A percentile compares a stretch with the other conserved stretches of the same genome.
Evolutionary conservation across 768 basidiomycete species (phyloP).

Genomic region (Kwoniella botswanensis): DNA sequence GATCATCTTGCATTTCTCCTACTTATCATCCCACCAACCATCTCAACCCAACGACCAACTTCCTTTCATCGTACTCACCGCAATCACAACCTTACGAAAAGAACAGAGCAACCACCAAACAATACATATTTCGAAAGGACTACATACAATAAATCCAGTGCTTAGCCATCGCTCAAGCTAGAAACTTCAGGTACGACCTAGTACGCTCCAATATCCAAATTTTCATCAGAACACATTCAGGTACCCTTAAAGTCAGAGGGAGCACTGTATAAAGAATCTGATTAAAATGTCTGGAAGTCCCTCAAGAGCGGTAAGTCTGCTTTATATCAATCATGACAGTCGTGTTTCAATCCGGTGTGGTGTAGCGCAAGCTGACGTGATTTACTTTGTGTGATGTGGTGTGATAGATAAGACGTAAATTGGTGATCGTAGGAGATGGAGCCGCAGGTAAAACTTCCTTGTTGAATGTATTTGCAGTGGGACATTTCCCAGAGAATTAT

Average conservation of each 20-base stretch:
- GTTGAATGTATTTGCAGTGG: slow-evolving; percentile 51
- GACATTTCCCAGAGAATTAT: slow-evolving; percentile 55
- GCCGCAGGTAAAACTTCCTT: slow-evolving; percentile 81
- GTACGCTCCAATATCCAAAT: too few species aligned
- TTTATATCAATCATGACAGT: background rate
- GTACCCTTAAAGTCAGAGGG: background rate
- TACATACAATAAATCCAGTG: too few species aligned
- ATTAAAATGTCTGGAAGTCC: slow-evolving; percentile 24
- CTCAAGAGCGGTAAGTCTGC: slow-evolving; percentile 28
- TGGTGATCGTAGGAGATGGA: slow-evolving; percentile 93
- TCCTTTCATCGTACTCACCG: background rate
- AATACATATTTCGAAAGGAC: too few species aligned
- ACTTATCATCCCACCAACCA: background rate
- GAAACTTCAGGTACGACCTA: background rate
- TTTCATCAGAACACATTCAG: too few species aligned
- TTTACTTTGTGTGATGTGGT: background rate
- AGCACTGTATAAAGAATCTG: background rate
- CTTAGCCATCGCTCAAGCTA: background rate
- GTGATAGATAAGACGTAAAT: slow-evolving; percentile 82
- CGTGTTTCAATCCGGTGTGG: background rate
- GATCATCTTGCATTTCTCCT: background rate
- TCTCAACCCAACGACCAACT: background rate
- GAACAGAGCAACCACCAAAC: too few species aligned
- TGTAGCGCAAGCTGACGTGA: slow-evolving; percentile 4
- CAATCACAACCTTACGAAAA: background rate